phyloP scores from a whole-genome alignment of 2,329 filamentous ascomycete species.

The Nakataea oryzae region DNA sequence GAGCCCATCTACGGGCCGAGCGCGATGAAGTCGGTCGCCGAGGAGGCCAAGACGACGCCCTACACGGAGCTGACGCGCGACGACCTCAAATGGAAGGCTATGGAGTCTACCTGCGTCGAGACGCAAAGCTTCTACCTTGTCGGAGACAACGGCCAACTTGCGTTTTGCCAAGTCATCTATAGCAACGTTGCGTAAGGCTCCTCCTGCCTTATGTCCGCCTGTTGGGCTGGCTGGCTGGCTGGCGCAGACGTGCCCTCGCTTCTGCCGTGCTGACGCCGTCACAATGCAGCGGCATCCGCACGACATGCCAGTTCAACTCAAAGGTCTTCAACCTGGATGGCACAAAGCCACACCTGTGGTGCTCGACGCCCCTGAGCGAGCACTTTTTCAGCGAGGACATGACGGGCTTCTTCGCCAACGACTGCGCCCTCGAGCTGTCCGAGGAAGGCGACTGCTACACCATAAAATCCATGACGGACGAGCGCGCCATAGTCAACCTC shows the following conservation, averaged over 20 bases:
- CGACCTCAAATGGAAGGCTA: conserved; percentile 71
- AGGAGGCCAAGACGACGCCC: conserved; percentile 66
- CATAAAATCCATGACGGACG: conserved; percentile 83
- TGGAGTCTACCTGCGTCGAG: conserved; percentile 84
- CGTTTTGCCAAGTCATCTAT: conserved; percentile 86
- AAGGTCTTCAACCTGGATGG: conserved; percentile 78
- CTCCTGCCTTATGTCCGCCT: conserved; percentile 1
- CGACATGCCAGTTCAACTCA: conserved; percentile 85
- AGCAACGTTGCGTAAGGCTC: conserved; percentile 83
- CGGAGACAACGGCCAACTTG: conserved; percentile 65
- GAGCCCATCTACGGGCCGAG: conserved; percentile 90
- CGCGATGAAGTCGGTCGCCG: conserved; percentile 76
- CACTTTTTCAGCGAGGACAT: conserved; percentile 77
- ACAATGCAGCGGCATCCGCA: conserved; percentile 66
- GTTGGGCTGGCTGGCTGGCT: conserved; percentile 10
- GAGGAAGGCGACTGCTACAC: conserved; percentile 74
- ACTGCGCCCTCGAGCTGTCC: conserved; percentile 75
- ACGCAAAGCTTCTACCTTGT: conserved; percentile 91
- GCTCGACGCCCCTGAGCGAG: conserved; percentile 67
- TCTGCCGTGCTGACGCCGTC: not conserved
- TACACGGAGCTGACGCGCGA: conserved; percentile 71
- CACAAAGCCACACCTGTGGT: conserved; percentile 71
- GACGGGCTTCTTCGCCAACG: conserved; percentile 74
- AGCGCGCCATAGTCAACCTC: conserved; percentile 73
- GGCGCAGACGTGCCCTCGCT: not conserved